Evolutionary conservation across 2,329 filamentous ascomycete genomes (phyloP).

Genomic region (Colletotrichum godetiae): DNA sequence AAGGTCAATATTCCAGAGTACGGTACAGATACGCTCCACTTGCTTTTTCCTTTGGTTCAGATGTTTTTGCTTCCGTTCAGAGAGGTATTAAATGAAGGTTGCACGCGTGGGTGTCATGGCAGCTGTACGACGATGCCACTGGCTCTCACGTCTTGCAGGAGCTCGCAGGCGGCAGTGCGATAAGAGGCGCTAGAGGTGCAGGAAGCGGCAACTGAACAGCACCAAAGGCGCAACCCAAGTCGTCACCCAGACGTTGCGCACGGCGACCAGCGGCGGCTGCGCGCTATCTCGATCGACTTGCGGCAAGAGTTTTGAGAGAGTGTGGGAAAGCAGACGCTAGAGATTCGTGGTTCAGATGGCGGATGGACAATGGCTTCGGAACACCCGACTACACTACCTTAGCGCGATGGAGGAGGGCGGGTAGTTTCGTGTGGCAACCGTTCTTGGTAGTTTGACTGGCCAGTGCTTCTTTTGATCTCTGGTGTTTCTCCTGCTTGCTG

Average conservation of each 20-base stretch:
- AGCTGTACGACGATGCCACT: not conserved
- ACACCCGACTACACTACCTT: not conserved
- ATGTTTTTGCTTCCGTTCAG: not conserved
- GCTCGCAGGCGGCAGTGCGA: not conserved
- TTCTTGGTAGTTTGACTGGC: conserved; percentile 26
- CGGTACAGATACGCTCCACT: not conserved
- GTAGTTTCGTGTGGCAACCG: conserved; percentile 30
- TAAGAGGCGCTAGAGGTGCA: not conserved
- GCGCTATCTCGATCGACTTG: conserved; percentile 26
- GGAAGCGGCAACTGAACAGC: not conserved
- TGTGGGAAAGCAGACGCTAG: not conserved
- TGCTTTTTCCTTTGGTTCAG: not conserved
- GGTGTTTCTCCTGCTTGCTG: not conserved
- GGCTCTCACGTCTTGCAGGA: not conserved
- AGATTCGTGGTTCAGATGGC: not conserved
- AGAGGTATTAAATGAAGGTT: not conserved
- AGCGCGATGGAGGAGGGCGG: conserved; percentile 2
- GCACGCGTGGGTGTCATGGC: not conserved
- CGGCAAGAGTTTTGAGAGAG: not conserved
- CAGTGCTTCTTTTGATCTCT: conserved; percentile 1
- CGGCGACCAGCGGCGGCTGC: conserved; percentile 17
- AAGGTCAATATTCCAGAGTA: not conserved
- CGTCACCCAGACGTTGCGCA: conserved; percentile 33
- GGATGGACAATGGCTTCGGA: not conserved
- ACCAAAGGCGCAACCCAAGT: not conserved